Percentiles rank a stretch among this genome's conserved stretches.
Evolutionary conservation across 2,329 filamentous ascomycete genomes (phyloP).

Genomic region (Aspergillus pseudoglaucus): DNA sequence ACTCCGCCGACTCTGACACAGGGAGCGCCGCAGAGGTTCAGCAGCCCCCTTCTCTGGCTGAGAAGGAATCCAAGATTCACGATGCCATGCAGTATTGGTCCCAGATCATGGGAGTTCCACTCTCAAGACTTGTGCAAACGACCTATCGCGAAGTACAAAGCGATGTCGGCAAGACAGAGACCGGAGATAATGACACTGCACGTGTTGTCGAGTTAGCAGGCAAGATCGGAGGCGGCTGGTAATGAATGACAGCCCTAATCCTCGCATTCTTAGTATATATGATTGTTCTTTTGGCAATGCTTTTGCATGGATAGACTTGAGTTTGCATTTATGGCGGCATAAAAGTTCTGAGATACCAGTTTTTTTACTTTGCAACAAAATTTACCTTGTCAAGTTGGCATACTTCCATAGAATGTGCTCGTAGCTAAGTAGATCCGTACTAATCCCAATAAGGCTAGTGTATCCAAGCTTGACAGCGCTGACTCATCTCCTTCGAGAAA

Average conservation of each 20-base stretch:
- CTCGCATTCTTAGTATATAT: neutral
- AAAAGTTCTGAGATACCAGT: neutral
- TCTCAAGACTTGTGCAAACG: constrained; percentile 71
- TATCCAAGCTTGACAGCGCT: neutral
- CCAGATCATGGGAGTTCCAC: constrained; percentile 59
- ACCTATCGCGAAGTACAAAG: constrained; percentile 89
- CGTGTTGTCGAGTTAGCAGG: constrained; percentile 81
- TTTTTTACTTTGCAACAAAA: neutral
- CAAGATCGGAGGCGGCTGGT: constrained; percentile 93
- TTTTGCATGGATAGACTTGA: neutral
- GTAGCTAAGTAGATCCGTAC: neutral
- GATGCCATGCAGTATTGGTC: constrained; percentile 72
- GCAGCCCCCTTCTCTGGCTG: constrained; percentile 18
- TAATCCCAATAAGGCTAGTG: neutral
- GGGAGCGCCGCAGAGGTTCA: constrained; percentile 29
- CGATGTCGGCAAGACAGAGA: constrained; percentile 74
- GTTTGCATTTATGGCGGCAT: neutral
- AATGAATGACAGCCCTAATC: constrained; percentile 16
- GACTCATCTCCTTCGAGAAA: neutral
- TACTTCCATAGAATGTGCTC: neutral
- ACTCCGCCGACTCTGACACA: constrained; percentile 60
- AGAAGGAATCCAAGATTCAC: constrained; percentile 44
- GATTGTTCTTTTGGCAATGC: neutral
- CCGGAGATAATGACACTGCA: constrained; percentile 59
- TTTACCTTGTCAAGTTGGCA: neutral